Conservation (phyloP, 2,329 filamentous ascomycete species). For the Geosmithia flava region DNA sequence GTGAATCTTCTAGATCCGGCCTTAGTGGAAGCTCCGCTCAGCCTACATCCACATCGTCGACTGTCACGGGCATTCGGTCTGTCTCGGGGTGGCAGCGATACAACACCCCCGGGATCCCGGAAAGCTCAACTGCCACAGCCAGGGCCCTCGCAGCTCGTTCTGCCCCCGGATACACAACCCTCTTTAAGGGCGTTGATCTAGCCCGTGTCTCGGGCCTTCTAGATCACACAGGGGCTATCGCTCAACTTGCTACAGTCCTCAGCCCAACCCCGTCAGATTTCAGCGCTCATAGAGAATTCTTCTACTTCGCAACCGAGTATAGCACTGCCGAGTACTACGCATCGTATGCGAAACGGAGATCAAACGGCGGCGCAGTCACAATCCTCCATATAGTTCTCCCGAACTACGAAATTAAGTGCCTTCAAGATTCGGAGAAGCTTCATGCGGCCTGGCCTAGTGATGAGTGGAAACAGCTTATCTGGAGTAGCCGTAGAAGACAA, state of each 20-base stretch:
- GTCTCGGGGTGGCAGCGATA: background rate
- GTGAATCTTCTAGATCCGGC: background rate
- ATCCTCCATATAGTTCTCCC: constrained; percentile 6
- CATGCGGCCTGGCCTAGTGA: constrained; percentile 5
- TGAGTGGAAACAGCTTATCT: constrained; percentile 7
- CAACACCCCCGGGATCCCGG: background rate
- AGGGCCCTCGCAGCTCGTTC: background rate
- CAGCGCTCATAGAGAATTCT: background rate
- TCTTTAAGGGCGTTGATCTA: constrained; percentile 5
- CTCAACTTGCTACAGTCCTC: background rate
- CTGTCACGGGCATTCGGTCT: background rate
- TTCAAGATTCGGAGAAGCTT: constrained; percentile 2
- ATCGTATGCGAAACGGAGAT: constrained; percentile 6
- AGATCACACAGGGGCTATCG: constrained; percentile 1
- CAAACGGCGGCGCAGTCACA: constrained; percentile 3
- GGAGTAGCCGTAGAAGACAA: constrained; percentile 1
- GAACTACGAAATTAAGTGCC: constrained; percentile 2
- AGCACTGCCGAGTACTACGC: constrained; percentile 7
- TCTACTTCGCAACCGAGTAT: constrained; percentile 6
- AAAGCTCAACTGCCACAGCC: background rate
- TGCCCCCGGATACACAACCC: background rate
- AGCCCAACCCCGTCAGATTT: constrained; percentile 4
- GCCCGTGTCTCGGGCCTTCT: constrained; percentile 3
- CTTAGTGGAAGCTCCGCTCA: background rate
- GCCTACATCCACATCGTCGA: background rate